Evolutionary conservation across 2,329 filamentous ascomycete genomes (phyloP).

Genomic region (Neopestalotiopsis clavispora): DNA sequence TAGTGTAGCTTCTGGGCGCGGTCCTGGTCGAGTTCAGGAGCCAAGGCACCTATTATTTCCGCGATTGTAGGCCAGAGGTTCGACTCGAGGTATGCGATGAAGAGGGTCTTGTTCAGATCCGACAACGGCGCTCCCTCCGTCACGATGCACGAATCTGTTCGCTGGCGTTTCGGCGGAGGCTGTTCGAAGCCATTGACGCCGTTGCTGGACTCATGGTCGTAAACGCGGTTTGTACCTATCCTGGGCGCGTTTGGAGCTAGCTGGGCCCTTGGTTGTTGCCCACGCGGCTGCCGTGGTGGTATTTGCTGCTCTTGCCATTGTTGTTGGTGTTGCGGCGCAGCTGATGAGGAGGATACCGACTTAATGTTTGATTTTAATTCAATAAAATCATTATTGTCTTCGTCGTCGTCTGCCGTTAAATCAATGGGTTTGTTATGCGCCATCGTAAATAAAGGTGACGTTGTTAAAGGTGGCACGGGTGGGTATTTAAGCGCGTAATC

Average conservation of each 20-base stretch:
- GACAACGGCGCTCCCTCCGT: background rate
- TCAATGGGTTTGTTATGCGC: constrained; percentile 19
- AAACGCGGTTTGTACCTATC: background rate
- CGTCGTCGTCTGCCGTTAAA: constrained; percentile 21
- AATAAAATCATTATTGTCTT: constrained; percentile 18
- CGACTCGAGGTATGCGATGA: background rate
- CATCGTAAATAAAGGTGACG: constrained; percentile 15
- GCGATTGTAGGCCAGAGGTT: constrained; percentile 6
- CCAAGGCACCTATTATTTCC: background rate
- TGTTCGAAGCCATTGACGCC: background rate
- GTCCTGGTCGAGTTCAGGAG: background rate
- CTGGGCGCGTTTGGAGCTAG: background rate
- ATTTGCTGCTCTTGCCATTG: constrained; percentile 4
- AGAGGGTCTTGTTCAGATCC: background rate
- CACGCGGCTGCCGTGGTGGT: background rate
- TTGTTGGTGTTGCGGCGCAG: background rate
- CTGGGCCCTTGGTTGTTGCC: background rate
- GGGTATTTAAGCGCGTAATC: constrained; percentile 18
- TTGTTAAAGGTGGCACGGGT: constrained; percentile 19
- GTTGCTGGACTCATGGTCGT: background rate
- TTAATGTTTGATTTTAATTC: constrained; percentile 14
- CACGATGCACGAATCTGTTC: background rate
- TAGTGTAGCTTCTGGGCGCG: background rate
- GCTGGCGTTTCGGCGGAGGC: constrained; percentile 11
- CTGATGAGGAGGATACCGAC: background rate